Base-by-base conservation (phyloP, 2,329 filamentous ascomycete species). In the Aspergillus nomiae region DNA sequence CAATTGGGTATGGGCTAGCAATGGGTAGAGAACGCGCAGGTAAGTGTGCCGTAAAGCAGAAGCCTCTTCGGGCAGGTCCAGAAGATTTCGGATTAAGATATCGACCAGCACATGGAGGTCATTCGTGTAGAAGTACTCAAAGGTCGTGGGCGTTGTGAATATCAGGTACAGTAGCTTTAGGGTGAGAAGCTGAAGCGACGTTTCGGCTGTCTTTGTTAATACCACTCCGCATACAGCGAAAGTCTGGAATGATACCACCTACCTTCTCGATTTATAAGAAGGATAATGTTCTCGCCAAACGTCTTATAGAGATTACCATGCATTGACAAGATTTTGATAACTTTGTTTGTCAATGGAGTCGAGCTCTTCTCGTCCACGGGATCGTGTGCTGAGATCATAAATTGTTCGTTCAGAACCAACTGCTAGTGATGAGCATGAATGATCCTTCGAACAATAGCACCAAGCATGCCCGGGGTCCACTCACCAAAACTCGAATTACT, bases 71-170 rank as follows among this genome's bases (percentile, higher is more conserved):
- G 96, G 95, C 10, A 99, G 84, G 75, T 99, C 95, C 71, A 98
- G 88, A n/a, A 99, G 84, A 73, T 99, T 99, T 50, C 95, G 91
- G 64, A 99, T 92, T 63, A 99, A 93, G 67, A 99, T 95, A 74
- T 99, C 95, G 54, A 98, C 85, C 19, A 99, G 86, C 5, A 99
- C 95, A 63, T 92, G 91, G 34, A 99, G 84, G 73, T 99, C 95
- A 75, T 99, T 99, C 32, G 93, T 97, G 78, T 98, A 99, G 75
- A 99, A 99, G 78, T 98, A 99, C 79, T 99, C 95, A 76, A 95
- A 92, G 0, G 95, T 99, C 19, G 90, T 87, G 61, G 88, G 88
- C 11, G 92, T 98, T 5, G 94, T 97, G 79, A 99, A 99, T 11
- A 99, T 85, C 41, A 99, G 87, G 78, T 98, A 99, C 32, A 99